phyloP scores from a whole-genome alignment of 306 rosid genomes.

The Canavalia ensiformis region DNA sequence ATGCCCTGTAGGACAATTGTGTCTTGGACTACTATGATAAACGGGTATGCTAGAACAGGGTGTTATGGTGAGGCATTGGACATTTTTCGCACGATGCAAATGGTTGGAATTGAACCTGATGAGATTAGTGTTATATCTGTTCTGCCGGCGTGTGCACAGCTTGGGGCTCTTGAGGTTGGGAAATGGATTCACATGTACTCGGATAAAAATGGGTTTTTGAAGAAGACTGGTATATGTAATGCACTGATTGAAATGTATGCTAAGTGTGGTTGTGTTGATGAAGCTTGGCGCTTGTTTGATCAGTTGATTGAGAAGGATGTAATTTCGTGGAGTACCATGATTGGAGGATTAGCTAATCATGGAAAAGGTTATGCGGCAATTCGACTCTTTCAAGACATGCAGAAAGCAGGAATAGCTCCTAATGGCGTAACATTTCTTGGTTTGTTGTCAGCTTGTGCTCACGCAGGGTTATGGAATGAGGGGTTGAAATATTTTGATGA shows the following conservation, averaged over 20 bases:
- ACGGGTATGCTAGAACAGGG: slow-evolving; percentile 71
- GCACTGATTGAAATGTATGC: slow-evolving; percentile 88
- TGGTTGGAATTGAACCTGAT: slow-evolving; percentile 73
- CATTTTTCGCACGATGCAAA: slow-evolving; percentile 75
- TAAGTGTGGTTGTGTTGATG: slow-evolving; percentile 76
- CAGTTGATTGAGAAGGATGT: slow-evolving; percentile 66
- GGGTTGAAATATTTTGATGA: slow-evolving; percentile 71
- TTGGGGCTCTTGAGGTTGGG: slow-evolving; percentile 87
- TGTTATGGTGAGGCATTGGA: slow-evolving; percentile 68
- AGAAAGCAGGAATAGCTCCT: slow-evolving; percentile 55
- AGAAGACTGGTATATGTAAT: slow-evolving; percentile 59
- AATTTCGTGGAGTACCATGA: slow-evolving; percentile 89
- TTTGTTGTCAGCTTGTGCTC: slow-evolving; percentile 78
- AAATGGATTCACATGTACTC: slow-evolving; percentile 83
- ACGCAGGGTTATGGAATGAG: slow-evolving; percentile 75
- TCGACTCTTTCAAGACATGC: slow-evolving; percentile 70
- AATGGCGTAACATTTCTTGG: slow-evolving; percentile 81
- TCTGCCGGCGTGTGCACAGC: slow-evolving; percentile 81
- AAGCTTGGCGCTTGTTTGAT: slow-evolving; percentile 69
- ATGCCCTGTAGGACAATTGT: slow-evolving; percentile 79
- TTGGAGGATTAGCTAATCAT: slow-evolving; percentile 74
- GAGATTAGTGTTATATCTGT: slow-evolving; percentile 76
- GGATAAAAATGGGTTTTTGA: slow-evolving; percentile 54
- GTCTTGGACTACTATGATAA: slow-evolving; percentile 82
- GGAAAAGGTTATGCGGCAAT: slow-evolving; percentile 75